Conservation (phyloP, 495 filamentous ascomycete species). For the Daldinia decipiens region DNA sequence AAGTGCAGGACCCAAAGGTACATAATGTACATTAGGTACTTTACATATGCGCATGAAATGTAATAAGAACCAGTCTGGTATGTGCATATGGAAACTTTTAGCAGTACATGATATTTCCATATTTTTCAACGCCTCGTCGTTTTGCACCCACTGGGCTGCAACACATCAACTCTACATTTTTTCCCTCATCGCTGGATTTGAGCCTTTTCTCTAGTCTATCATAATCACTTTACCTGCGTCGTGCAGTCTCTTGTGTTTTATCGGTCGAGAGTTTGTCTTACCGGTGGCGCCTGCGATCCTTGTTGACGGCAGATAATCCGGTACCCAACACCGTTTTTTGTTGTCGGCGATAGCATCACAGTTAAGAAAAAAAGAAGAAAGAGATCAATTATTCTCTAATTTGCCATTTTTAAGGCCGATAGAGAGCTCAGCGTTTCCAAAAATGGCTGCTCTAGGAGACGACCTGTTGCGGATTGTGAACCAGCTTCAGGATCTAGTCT, state of each 20-base stretch:
- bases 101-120: conserved; percentile 36
- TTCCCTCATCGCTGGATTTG: conserved; percentile 16
- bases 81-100: conserved; percentile 24
- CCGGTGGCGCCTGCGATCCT: conserved; percentile 28
- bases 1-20: conserved; percentile 7
- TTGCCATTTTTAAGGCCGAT: conserved; percentile 8
- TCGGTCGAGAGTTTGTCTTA: conserved; percentile 19
- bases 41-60: conserved; percentile 35
- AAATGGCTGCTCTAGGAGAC: conserved; percentile 79
- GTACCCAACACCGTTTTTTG: conserved; percentile 19
- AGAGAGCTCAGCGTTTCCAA: conserved; percentile 31
- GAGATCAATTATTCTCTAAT: conserved; percentile 3
- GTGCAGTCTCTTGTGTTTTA: conserved; percentile 15
- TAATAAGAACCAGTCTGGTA: conserved; percentile 38
- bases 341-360: conserved; percentile 25
- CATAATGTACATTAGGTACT: conserved; percentile 6
- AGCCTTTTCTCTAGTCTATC: conserved; percentile 2
- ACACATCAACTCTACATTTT: conserved; percentile 30
- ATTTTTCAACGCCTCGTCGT: conserved; percentile 36
- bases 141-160: conserved; percentile 37
- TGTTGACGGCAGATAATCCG: conserved; percentile 21
- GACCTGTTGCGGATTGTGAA: conserved; percentile 93
- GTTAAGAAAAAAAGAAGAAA: conserved; percentile 6
- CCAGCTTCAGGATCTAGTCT: conserved; percentile 96
- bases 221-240: not conserved